Conservation (phyloP, 2,329 filamentous ascomycete genomes). For the Tolypocladium capitatum region DNA sequence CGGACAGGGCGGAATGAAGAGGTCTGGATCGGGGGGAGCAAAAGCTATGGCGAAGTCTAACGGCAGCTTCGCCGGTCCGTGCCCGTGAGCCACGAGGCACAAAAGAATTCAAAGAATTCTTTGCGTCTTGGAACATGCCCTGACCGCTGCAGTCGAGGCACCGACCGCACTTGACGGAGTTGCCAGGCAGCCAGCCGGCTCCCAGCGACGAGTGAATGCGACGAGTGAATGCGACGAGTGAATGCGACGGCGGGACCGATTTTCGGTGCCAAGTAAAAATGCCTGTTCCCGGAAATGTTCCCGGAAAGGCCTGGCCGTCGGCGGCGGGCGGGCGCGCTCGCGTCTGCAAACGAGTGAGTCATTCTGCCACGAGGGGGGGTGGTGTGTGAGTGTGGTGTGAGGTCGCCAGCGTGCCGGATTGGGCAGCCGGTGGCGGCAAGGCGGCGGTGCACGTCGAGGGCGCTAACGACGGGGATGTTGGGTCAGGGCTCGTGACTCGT, state of each 20-base stretch:
- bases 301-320: too few relatives aligned
- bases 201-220: too few relatives aligned
- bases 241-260: background rate
- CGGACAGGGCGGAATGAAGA: background rate
- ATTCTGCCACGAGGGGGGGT: conserved; percentile 8
- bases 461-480: background rate
- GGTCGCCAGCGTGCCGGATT: conserved; percentile 11
- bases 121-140: background rate
- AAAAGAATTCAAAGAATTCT: background rate
- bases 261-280: too few relatives aligned
- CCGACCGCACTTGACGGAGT: too few relatives aligned
- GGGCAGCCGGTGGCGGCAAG: conserved; percentile 10
- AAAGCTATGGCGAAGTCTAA: conserved; percentile 22
- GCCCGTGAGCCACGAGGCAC: background rate
- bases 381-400: conserved; percentile 7
- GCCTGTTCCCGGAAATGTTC: background rate
- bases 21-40: conserved; percentile 11
- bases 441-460: background rate
- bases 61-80: too few relatives aligned
- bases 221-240: too few relatives aligned
- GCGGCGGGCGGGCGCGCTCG: too few relatives aligned
- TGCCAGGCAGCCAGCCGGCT: too few relatives aligned
- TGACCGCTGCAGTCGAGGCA: too few relatives aligned
- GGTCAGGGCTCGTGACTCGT: background rate
- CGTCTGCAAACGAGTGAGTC: conserved; percentile 18